A percentile compares a stretch with the other conserved stretches of the same genome.
Evolutionary conservation across 345 rosid species (phyloP).

Genomic region (Camelina hispida): DNA sequence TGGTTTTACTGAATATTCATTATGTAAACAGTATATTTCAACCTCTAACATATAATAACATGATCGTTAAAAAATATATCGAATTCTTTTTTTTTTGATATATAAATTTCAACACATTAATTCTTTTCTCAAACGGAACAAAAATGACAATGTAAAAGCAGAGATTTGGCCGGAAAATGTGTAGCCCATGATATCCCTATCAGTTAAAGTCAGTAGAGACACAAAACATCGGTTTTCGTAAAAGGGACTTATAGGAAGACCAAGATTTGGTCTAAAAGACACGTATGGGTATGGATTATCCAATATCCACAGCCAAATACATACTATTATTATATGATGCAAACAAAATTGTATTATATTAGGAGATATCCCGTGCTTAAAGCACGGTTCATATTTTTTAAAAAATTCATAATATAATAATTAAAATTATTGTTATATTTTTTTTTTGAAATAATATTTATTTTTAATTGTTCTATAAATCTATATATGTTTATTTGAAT

Average conservation of each 20-base stretch:
- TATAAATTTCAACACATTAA: background rate
- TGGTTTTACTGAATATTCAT: background rate
- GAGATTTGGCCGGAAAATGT: conserved; percentile 22
- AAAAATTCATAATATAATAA: too few relatives aligned
- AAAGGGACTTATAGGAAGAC: conserved; percentile 32
- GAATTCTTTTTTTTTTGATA: background rate
- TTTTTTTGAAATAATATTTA: too few relatives aligned
- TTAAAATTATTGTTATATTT: too few relatives aligned
- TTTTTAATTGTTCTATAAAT: too few relatives aligned
- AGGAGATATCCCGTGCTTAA: too few relatives aligned
- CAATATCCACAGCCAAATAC: conserved; percentile 7
- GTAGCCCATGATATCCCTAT: conserved; percentile 35
- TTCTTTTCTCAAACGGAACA: conserved; percentile 12
- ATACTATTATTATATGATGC: background rate
- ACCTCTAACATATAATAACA: background rate
- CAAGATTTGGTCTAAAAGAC: conserved; percentile 41
- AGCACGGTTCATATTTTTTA: too few relatives aligned
- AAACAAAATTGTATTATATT: too few relatives aligned
- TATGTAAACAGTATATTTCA: background rate
- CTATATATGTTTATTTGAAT: too few relatives aligned
- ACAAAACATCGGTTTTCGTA: conserved; percentile 40
- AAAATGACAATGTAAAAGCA: conserved; percentile 26
- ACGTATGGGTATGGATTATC: conserved; percentile 4
- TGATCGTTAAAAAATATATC: background rate
- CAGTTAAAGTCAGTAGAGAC: conserved; percentile 37